phyloP scores from a whole-genome alignment of 2,329 filamentous ascomycete species.

The Aspergillus brasiliensis region DNA sequence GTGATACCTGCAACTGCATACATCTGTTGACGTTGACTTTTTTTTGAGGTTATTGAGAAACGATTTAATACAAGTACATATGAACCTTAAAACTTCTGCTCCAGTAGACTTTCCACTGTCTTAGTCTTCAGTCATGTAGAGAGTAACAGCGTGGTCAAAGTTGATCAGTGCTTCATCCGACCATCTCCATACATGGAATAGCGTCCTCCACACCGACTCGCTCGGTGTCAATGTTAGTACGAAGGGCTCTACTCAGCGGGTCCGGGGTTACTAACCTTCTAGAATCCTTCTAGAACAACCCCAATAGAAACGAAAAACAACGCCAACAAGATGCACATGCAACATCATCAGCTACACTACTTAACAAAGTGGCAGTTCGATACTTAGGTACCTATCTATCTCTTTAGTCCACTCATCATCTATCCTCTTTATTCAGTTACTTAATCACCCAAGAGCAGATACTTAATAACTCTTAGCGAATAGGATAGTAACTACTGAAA shows the following conservation, averaged over 20 bases:
- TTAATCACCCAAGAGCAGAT: too few species aligned
- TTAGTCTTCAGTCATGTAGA: neutral
- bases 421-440: too few species aligned
- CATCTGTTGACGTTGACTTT: neutral
- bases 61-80: constrained; percentile 1
- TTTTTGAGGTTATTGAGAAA: neutral
- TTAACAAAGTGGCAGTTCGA: too few species aligned
- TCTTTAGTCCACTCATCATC: too few species aligned
- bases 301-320: neutral
- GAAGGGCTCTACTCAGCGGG: neutral
- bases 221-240: neutral
- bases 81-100: neutral
- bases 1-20: constrained; percentile 6
- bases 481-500: too few species aligned
- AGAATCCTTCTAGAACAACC: neutral
- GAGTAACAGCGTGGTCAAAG: neutral
- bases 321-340: neutral
- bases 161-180: neutral
- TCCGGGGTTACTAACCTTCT: neutral
- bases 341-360: too few species aligned
- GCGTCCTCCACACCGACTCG: neutral
- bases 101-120: neutral
- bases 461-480: too few species aligned
- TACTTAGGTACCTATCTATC: too few species aligned
- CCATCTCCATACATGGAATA: neutral